These are phyloP conservation scores for Zygotorulaspora florentina DNA, from an alignment of 805 yeast species.

Conservation along the genomic window DNA sequence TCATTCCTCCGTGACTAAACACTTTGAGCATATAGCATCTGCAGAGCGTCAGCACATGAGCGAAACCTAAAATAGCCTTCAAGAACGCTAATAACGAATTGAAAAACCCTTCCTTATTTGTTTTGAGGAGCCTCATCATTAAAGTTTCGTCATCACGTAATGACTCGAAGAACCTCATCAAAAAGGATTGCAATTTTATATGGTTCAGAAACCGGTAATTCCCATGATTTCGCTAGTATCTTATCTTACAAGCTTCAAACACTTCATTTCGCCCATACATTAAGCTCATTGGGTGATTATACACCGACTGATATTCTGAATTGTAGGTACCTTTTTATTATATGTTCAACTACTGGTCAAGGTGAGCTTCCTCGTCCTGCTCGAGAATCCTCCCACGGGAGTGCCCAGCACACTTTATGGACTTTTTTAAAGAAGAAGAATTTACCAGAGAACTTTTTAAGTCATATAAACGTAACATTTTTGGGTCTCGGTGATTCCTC, in stretches of 20 bases:
- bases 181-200: constrained; percentile 58
- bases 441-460: constrained; percentile 57
- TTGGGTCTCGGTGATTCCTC: constrained; percentile 95
- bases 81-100: too few species aligned
- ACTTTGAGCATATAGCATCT: background rate
- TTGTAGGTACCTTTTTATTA: constrained; percentile 39
- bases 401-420: constrained; percentile 49
- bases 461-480: constrained; percentile 59
- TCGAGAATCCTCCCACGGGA: constrained; percentile 34
- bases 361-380: constrained; percentile 87
- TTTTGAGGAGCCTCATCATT: background rate
- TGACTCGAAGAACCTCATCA: constrained; percentile 13
- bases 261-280: constrained; percentile 44
- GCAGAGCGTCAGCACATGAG: background rate
- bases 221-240: constrained; percentile 76
- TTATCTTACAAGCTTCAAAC: constrained; percentile 55
- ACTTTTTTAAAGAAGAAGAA: constrained; percentile 61
- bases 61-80: background rate
- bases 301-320: constrained; percentile 50
- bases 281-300: constrained; percentile 57
- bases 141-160: background rate
- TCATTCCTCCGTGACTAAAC: background rate
- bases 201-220: constrained; percentile 91
- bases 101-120: background rate
- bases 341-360: constrained; percentile 92